These are phyloP conservation scores for Murraya paniculata DNA, from an alignment of 345 rosid genomes.

Conservation along the genomic window DNA sequence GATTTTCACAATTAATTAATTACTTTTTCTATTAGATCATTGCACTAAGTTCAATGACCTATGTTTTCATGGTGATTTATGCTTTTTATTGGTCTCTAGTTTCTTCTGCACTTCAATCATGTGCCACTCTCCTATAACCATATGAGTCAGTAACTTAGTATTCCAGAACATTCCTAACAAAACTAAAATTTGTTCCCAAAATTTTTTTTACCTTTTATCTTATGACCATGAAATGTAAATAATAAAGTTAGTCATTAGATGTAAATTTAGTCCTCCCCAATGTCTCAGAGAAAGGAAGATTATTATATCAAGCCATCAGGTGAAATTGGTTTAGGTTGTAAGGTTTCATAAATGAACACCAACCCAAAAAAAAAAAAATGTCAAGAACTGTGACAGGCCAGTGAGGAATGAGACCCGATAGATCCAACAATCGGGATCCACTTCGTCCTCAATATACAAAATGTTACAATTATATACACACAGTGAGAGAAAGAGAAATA, in stretches of 20 bases:
- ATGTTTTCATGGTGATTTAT: neutral
- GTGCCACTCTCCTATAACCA: neutral
- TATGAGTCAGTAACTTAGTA: neutral
- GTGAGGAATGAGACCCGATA: too few species aligned
- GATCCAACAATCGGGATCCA: too few species aligned
- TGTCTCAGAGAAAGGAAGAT: neutral
- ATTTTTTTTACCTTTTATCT: neutral
- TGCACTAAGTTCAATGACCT: neutral
- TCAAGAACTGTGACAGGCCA: too few species aligned
- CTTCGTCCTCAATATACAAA: too few species aligned
- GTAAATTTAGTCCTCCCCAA: neutral
- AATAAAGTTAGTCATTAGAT: neutral
- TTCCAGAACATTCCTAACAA: neutral
- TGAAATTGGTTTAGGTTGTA: too few species aligned
- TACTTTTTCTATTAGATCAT: neutral
- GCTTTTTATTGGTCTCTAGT: neutral
- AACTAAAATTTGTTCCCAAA: neutral
- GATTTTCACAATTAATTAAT: neutral
- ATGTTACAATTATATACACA: too few species aligned
- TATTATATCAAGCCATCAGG: neutral
- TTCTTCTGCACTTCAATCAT: neutral
- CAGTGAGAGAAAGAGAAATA: neutral
- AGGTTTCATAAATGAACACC: too few species aligned
- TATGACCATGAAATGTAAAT: neutral
- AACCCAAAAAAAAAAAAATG: too few species aligned